Evolutionary conservation across 306 rosid species (phyloP).

Genomic region (Bauhinia variegata): DNA sequence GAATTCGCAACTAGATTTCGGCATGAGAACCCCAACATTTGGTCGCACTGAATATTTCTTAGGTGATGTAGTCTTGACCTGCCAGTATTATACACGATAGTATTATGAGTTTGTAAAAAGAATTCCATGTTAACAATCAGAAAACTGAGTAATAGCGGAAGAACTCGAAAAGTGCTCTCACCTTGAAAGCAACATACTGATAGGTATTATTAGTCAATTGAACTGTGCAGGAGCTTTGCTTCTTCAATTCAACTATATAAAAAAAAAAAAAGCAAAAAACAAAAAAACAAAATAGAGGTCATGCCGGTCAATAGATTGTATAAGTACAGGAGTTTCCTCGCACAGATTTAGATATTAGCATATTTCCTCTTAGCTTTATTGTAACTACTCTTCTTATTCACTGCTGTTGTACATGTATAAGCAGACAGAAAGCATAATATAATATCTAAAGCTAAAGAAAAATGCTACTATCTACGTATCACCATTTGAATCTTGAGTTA

Average conservation of each 20-base stretch:
- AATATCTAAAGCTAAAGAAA: too few species aligned
- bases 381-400: too few species aligned
- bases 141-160: slow-evolving; percentile 1
- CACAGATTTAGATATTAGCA: too few species aligned
- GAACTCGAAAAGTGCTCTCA: slow-evolving; percentile 33
- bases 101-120: slow-evolving; percentile 4
- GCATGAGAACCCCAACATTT: slow-evolving; percentile 78
- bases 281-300: neutral
- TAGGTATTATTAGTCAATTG: slow-evolving; percentile 62
- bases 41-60: slow-evolving; percentile 89
- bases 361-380: too few species aligned
- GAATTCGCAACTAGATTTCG: slow-evolving; percentile 69
- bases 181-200: slow-evolving; percentile 83
- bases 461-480: too few species aligned
- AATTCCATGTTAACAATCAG: neutral
- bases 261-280: slow-evolving; percentile 7
- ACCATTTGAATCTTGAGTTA: too few species aligned
- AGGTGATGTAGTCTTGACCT: slow-evolving; percentile 97
- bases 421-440: too few species aligned
- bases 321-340: neutral
- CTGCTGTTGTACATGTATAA: too few species aligned
- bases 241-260: slow-evolving; percentile 72
- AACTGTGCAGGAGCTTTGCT: slow-evolving; percentile 82
- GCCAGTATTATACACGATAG: slow-evolving; percentile 32
- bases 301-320: slow-evolving; percentile 7